Evolutionary conservation across 2,329 filamentous ascomycete genomes (phyloP).

Genomic region (Cytospora paraplurivora): DNA sequence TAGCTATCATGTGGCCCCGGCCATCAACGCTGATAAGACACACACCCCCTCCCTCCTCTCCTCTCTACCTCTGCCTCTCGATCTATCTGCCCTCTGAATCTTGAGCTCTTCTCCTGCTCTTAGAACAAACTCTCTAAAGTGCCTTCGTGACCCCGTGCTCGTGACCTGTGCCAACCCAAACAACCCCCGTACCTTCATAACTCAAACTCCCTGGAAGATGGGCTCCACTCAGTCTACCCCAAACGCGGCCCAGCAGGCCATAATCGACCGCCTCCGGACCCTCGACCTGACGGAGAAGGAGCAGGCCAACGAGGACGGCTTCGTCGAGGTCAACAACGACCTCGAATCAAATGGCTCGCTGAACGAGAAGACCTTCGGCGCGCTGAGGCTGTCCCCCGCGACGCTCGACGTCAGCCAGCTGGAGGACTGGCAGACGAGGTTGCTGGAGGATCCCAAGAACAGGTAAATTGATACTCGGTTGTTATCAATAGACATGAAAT

Average conservation of each 20-base stretch:
- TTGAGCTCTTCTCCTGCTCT: background rate
- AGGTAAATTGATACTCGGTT: constrained; percentile 46
- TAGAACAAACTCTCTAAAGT: background rate
- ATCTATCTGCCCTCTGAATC: background rate
- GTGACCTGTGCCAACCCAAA: background rate
- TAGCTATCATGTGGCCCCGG: background rate
- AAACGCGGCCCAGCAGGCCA: constrained; percentile 45
- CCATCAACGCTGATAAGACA: background rate
- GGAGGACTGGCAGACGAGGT: constrained; percentile 60
- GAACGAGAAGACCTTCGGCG: constrained; percentile 40
- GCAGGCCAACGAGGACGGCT: constrained; percentile 50
- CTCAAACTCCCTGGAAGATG: constrained; percentile 37
- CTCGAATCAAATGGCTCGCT: constrained; percentile 29
- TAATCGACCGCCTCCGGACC: constrained; percentile 46
- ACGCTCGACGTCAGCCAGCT: constrained; percentile 55
- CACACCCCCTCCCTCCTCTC: background rate
- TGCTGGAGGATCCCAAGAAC: constrained; percentile 67
- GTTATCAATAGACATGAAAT: background rate
- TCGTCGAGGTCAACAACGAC: constrained; percentile 51
- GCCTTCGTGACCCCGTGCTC: background rate
- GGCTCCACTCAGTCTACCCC: constrained; percentile 48
- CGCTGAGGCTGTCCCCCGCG: constrained; percentile 40
- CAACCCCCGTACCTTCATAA: background rate
- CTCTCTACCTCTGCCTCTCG: too few relatives aligned
- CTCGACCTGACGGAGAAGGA: constrained; percentile 42